Evolutionary conservation across 2,329 filamentous ascomycete species (phyloP).

Genomic region (Hymenoscyphus scutula): DNA sequence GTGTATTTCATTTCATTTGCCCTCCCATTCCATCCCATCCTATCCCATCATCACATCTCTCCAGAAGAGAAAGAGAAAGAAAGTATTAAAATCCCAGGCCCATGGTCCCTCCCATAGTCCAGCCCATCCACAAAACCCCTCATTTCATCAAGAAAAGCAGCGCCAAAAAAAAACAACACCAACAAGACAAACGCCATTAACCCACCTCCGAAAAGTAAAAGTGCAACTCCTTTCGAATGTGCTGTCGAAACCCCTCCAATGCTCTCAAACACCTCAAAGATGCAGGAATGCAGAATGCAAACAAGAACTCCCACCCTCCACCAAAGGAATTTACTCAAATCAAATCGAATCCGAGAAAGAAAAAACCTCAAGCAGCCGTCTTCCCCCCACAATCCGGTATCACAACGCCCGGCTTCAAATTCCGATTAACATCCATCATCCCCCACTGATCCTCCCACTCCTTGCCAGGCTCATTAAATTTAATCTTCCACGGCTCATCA

Average conservation of each 20-base stretch:
- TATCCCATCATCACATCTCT: neutral
- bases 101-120: neutral
- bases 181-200: neutral
- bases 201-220: no score
- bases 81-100: neutral
- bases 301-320: neutral
- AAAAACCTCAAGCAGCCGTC: conserved; percentile 34
- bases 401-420: conserved; percentile 77
- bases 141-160: neutral
- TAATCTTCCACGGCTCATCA: conserved; percentile 91
- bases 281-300: neutral
- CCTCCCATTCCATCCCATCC: neutral
- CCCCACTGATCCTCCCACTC: conserved; percentile 97
- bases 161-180: no score
- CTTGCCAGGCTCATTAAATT: conserved; percentile 64
- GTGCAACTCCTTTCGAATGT: neutral
- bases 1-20: no score
- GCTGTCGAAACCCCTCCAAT: neutral
- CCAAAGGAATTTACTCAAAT: no score
- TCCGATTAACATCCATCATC: conserved; percentile 79
- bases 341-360: no score
- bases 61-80: no score
- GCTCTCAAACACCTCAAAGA: neutral
- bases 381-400: conserved; percentile 86
- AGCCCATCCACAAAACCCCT: no score